Conservation (phyloP, 331 rosid species). For the Pyrus hybrid region DNA sequence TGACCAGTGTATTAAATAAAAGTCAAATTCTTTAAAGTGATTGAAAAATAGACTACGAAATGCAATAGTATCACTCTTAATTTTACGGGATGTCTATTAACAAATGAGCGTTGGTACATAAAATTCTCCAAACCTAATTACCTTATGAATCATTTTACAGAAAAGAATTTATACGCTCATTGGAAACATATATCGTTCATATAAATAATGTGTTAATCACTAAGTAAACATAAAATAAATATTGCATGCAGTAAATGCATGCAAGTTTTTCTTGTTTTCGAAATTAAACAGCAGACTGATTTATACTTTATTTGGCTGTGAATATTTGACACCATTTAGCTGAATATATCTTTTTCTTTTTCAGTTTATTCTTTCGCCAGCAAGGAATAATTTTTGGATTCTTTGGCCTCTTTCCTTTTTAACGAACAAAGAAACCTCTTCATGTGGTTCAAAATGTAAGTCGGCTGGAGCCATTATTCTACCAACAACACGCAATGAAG, state of each 20-base stretch:
- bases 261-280: neutral
- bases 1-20: too few relatives aligned
- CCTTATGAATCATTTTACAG: too few relatives aligned
- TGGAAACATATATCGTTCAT: neutral
- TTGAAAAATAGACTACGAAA: too few relatives aligned
- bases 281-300: neutral
- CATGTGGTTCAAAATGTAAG: neutral
- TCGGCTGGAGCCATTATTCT: neutral
- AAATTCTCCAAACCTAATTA: neutral
- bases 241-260: neutral
- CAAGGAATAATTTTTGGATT: constrained; percentile 2
- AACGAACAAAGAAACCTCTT: neutral
- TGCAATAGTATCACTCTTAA: too few relatives aligned
- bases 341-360: neutral
- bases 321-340: neutral
- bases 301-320: neutral
- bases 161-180: neutral
- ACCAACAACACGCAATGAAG: neutral
- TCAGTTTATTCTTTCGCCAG: neutral
- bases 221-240: neutral
- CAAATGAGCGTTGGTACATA: neutral
- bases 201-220: neutral
- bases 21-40: too few relatives aligned
- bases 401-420: neutral
- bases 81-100: too few relatives aligned